These are phyloP conservation scores for Apiotrichum sp. DNA, from an alignment of 1,284 basidiomycete species.

Conservation along the genomic window DNA sequence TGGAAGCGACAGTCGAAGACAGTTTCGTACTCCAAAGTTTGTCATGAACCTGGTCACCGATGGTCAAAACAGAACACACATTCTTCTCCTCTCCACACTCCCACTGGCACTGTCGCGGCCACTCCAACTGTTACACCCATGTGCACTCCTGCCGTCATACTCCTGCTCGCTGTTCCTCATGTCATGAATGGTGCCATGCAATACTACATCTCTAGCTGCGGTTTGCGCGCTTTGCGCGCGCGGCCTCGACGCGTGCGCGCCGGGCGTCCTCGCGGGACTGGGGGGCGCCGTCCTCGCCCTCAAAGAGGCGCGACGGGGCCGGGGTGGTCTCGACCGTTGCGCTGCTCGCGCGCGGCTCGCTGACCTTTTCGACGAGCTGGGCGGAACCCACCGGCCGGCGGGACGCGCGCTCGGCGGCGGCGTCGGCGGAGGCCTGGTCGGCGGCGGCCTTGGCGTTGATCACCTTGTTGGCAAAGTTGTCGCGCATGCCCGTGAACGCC, in stretches of 20 bases:
- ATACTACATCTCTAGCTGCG: neutral
- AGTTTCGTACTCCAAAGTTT: too few species aligned
- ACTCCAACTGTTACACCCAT: too few species aligned
- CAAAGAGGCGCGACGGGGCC: neutral
- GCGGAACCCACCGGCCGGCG: neutral
- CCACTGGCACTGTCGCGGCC: too few species aligned
- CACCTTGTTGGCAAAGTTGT: neutral
- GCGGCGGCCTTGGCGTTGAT: neutral
- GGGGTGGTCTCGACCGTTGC: neutral
- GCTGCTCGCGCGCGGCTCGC: neutral
- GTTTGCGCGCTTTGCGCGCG: conserved; percentile 8
- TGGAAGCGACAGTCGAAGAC: too few species aligned
- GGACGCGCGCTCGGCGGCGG: neutral
- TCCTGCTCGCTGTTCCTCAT: neutral
- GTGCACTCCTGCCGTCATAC: too few species aligned
- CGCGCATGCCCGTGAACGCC: conserved; percentile 1
- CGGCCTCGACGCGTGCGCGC: conserved; percentile 9
- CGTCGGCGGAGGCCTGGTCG: neutral
- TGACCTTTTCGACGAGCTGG: neutral
- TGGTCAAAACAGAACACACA: too few species aligned
- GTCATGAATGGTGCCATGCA: conserved; percentile 1
- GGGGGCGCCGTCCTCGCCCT: neutral
- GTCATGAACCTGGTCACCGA: too few species aligned
- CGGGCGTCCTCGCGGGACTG: conserved; percentile 1
- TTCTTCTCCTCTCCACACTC: too few species aligned